Evolutionary conservation across 495 filamentous ascomycete genomes (phyloP).

Genomic region (Beverwykella pulmonaria): DNA sequence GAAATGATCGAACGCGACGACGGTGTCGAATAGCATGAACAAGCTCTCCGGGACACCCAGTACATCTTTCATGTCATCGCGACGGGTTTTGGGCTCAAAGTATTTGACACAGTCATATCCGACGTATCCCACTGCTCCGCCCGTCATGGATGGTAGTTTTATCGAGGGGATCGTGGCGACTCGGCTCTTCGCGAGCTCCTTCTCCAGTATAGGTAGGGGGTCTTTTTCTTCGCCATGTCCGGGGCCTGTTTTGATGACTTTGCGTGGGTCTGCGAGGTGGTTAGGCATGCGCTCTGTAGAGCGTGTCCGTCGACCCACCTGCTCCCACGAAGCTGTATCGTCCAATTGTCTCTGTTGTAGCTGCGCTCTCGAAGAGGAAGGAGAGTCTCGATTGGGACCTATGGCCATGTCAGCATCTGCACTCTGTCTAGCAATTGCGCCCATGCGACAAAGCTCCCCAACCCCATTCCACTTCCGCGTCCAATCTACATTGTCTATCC

Average conservation of each 20-base stretch:
- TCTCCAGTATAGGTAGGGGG: slow-evolving; percentile 78
- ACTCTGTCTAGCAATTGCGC: not conserved
- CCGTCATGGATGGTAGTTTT: slow-evolving; percentile 78
- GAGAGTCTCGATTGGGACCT: slow-evolving; percentile 64
- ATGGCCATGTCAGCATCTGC: slow-evolving; percentile 9
- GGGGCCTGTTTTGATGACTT: slow-evolving; percentile 83
- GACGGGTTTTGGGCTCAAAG: slow-evolving; percentile 90
- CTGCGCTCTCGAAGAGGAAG: slow-evolving; percentile 93
- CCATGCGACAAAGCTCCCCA: not conserved
- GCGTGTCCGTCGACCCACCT: slow-evolving; percentile 52
- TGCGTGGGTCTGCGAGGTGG: slow-evolving; percentile 64
- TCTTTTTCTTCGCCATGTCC: slow-evolving; percentile 82
- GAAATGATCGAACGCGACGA: slow-evolving; percentile 94
- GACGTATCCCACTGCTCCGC: slow-evolving; percentile 93
- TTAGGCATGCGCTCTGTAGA: not conserved
- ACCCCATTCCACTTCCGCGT: not conserved
- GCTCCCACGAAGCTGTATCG: slow-evolving; percentile 94
- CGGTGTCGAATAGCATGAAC: slow-evolving; percentile 97
- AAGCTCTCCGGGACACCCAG: slow-evolving; percentile 86
- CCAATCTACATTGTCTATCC: not conserved
- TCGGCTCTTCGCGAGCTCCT: slow-evolving; percentile 73
- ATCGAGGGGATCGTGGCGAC: slow-evolving; percentile 80
- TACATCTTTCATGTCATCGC: slow-evolving; percentile 78
- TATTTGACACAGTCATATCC: slow-evolving; percentile 97
- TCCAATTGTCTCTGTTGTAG: slow-evolving; percentile 85